Conservation (phyloP, 1,284 basidiomycete species). For the Salmacisia buchloeana region DNA sequence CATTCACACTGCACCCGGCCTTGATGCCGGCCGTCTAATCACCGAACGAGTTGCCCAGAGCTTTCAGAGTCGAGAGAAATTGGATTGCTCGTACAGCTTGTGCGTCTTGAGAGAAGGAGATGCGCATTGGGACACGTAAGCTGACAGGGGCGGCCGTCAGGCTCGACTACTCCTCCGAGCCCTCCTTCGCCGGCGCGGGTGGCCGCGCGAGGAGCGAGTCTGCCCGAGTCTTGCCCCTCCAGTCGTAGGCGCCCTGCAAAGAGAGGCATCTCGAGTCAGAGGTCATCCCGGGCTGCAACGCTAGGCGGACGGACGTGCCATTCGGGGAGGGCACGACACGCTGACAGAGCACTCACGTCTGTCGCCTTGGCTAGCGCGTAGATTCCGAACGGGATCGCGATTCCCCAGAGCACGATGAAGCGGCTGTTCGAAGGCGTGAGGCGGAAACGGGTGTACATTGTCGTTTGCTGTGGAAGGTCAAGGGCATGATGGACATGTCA, state of each 20-base stretch:
- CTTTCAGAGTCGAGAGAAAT: too few species aligned
- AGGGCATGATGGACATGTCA: background rate
- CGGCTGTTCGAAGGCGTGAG: conserved; percentile 33
- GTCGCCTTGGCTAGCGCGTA: conserved; percentile 30
- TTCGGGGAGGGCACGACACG: too few species aligned
- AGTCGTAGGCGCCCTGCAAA: background rate
- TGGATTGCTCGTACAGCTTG: too few species aligned
- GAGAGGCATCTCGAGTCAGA: background rate
- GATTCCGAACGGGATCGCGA: conserved; percentile 29
- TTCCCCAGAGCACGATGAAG: conserved; percentile 28
- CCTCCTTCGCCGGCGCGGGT: background rate
- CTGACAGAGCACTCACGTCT: conserved; percentile 26
- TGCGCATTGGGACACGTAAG: too few species aligned
- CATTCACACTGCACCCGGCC: too few species aligned
- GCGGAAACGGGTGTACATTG: conserved; percentile 46
- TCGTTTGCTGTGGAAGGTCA: conserved; percentile 27
- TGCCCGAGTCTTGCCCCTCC: background rate
- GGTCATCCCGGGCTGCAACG: background rate
- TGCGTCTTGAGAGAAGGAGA: too few species aligned
- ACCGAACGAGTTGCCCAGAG: too few species aligned
- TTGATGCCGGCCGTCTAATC: too few species aligned
- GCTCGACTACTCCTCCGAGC: background rate
- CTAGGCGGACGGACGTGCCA: too few species aligned
- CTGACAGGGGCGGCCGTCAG: background rate
- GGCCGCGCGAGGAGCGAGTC: background rate